A percentile compares a stretch with the other conserved stretches of the same genome.
Evolutionary conservation across 768 basidiomycete species (phyloP).

Genomic region (Suillus hirtellus): DNA sequence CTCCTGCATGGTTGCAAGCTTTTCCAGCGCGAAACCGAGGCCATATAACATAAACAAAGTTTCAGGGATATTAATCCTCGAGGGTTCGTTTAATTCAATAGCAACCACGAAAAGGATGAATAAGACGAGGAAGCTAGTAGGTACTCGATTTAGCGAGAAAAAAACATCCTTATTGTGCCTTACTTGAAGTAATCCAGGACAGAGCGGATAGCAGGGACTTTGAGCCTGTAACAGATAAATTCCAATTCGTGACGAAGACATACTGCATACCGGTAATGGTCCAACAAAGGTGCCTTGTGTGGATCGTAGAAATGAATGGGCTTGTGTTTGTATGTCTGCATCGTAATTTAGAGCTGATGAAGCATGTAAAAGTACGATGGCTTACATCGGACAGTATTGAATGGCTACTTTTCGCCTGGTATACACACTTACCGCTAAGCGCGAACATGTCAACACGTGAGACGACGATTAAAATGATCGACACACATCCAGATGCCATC

Average conservation of each 20-base stretch:
- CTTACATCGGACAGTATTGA: constrained; percentile 87
- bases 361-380: constrained; percentile 7
- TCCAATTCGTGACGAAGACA: background rate
- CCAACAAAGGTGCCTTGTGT: constrained; percentile 88
- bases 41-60: constrained; percentile 75
- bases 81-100: constrained; percentile 68
- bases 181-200: constrained; percentile 90
- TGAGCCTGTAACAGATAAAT: constrained; percentile 53
- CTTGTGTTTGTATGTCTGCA: constrained; percentile 87
- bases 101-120: constrained; percentile 80
- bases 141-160: background rate
- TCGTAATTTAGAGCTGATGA: constrained; percentile 3
- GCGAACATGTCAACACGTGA: constrained; percentile 22
- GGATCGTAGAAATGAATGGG: constrained; percentile 95
- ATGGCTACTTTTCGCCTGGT: constrained; percentile 84
- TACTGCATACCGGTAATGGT: constrained; percentile 80
- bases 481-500: constrained; percentile 76
- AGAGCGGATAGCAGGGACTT: constrained; percentile 90
- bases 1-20: constrained; percentile 93
- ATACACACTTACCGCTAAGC: constrained; percentile 84
- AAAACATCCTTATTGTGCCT: constrained; percentile 10
- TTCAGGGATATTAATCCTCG: constrained; percentile 67
- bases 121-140: constrained; percentile 65
- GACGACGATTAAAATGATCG: constrained; percentile 1
- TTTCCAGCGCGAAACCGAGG: constrained; percentile 87